Percentiles rank a stretch among this genome's conserved stretches.
Evolutionary conservation across 805 yeast genomes (phyloP).

Genomic region (Priceomyces melissophilus): DNA sequence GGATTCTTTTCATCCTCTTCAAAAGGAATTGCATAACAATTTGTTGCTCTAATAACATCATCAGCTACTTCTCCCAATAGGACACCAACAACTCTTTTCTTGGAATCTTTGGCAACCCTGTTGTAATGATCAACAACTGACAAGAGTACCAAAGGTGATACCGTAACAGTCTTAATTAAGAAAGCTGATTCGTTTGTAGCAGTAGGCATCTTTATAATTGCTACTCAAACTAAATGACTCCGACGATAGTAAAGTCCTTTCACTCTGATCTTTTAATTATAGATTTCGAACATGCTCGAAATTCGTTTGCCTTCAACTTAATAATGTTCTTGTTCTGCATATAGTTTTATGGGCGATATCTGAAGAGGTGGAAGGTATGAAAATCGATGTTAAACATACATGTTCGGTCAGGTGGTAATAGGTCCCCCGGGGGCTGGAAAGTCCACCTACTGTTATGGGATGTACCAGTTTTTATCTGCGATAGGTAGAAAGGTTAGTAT

Average conservation of each 20-base stretch:
- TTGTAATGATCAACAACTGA: constrained; percentile 96
- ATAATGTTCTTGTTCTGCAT: no score
- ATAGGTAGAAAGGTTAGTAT: constrained; percentile 88
- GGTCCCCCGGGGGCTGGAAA: constrained; percentile 99
- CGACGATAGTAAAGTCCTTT: no score
- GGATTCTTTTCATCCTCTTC: constrained; percentile 94
- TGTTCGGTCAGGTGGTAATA: constrained; percentile 87
- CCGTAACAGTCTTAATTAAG: constrained; percentile 64
- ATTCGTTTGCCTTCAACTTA: no score
- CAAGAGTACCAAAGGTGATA: constrained; percentile 90
- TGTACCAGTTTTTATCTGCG: constrained; percentile 88
- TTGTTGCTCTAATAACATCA: constrained; percentile 67
- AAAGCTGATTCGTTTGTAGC: constrained; percentile 35
- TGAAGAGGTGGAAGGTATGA: neutral
- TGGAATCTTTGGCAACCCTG: constrained; percentile 66
- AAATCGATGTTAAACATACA: constrained; percentile 6
- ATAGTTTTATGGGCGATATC: neutral
- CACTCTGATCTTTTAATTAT: no score
- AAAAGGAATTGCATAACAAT: constrained; percentile 95
- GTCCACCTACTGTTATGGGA: constrained; percentile 90
- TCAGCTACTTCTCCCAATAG: constrained; percentile 75
- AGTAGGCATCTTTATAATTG: constrained; percentile 16
- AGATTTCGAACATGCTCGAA: no score
- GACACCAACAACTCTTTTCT: constrained; percentile 90
- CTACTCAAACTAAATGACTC: neutral